Conservation (phyloP, 129 eudicot genomes). For the Lactuca sativa region DNA sequence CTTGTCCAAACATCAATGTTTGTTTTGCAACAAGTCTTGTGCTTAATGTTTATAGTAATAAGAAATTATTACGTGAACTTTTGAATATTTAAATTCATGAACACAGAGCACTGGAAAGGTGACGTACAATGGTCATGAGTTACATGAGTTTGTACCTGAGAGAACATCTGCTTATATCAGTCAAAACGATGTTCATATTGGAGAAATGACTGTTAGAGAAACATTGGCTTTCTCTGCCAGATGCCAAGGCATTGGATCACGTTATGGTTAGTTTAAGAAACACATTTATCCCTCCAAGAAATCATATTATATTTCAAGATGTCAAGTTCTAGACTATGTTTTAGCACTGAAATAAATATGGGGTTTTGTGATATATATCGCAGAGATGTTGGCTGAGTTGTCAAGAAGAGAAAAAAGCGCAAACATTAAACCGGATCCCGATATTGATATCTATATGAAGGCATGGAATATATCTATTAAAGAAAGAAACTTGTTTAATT, state of each 20-base stretch:
- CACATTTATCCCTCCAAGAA: background rate
- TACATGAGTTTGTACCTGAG: constrained; percentile 75
- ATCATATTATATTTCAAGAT: background rate
- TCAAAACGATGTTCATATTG: constrained; percentile 72
- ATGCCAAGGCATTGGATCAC: constrained; percentile 79
- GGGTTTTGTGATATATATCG: constrained; percentile 3
- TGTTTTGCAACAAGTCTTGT: background rate
- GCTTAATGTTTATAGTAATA: background rate
- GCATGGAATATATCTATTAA: constrained; percentile 19
- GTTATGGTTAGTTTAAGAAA: constrained; percentile 51
- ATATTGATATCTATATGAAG: constrained; percentile 82
- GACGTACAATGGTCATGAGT: constrained; percentile 68
- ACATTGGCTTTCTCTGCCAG: constrained; percentile 71
- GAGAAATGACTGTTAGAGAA: constrained; percentile 90
- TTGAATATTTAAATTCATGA: background rate
- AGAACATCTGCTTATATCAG: constrained; percentile 83
- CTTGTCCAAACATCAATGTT: too few relatives aligned
- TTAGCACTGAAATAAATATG: background rate
- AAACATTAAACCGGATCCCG: constrained; percentile 74
- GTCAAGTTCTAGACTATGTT: background rate
- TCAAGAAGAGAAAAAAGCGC: constrained; percentile 86
- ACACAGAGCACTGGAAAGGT: constrained; percentile 53
- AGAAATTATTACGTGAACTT: too few relatives aligned
- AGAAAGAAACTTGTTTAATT: background rate
- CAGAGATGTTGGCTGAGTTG: constrained; percentile 77